Conservation (phyloP, 768 basidiomycete species). For the Mycena crocata region DNA sequence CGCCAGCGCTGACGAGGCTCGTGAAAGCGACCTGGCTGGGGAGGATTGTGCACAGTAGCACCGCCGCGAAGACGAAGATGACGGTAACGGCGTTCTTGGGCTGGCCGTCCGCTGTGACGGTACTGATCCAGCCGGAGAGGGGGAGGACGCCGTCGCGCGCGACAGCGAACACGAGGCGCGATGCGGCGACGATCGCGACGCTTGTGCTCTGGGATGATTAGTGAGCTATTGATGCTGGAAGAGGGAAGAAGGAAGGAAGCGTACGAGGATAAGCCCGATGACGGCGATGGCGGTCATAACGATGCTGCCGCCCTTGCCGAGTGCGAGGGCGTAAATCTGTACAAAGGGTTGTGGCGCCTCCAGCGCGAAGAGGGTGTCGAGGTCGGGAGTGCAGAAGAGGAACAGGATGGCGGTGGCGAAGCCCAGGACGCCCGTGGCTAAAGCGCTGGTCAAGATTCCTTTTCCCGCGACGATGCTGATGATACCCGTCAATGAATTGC, state of each 20-base stretch:
- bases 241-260: slow-evolving; percentile 33
- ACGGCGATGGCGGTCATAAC: slow-evolving; percentile 91
- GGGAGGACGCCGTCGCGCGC: slow-evolving; percentile 94
- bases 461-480: slow-evolving; percentile 79
- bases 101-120: slow-evolving; percentile 76
- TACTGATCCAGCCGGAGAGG: slow-evolving; percentile 83
- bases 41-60: slow-evolving; percentile 86
- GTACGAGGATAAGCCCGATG: slow-evolving; percentile 83
- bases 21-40: slow-evolving; percentile 94
- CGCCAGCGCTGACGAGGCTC: slow-evolving; percentile 89
- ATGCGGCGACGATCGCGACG: slow-evolving; percentile 88
- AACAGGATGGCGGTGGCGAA: slow-evolving; percentile 84
- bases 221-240: slow-evolving; percentile 7
- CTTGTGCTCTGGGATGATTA: slow-evolving; percentile 81
- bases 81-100: slow-evolving; percentile 89
- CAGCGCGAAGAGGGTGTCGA: slow-evolving; percentile 79
- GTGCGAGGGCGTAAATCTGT: slow-evolving; percentile 84
- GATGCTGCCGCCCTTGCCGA: slow-evolving; percentile 82
- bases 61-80: slow-evolving; percentile 82
- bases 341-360: slow-evolving; percentile 93
- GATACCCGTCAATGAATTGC: too few species aligned
- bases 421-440: slow-evolving; percentile 84
- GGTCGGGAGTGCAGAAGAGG: slow-evolving; percentile 86
- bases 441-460: slow-evolving; percentile 82
- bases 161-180: slow-evolving; percentile 90